phyloP scores from a whole-genome alignment of 2,329 filamentous ascomycete species.

The Sclerotinia minor region DNA sequence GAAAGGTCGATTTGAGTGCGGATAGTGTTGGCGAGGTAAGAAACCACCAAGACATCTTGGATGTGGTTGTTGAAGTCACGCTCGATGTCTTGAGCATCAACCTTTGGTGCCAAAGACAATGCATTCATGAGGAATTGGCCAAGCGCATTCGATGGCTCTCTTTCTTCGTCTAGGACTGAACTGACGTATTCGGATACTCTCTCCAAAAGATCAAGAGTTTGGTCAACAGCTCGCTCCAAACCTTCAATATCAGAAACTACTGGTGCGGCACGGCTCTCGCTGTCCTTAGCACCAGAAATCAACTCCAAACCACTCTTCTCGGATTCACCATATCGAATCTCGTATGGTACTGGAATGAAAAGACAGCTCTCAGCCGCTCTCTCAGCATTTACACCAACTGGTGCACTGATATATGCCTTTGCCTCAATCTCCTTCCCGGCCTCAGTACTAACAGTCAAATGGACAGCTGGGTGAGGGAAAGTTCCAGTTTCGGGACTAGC shows the following conservation, averaged over 20 bases:
- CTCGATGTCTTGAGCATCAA: conserved; percentile 86
- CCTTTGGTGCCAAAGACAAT: conserved; percentile 90
- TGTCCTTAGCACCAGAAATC: conserved; percentile 78
- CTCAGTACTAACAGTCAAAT: conserved; percentile 90
- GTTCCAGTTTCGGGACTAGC: conserved; percentile 94
- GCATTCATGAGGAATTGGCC: conserved; percentile 96
- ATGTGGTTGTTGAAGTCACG: conserved; percentile 99
- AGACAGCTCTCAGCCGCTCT: conserved; percentile 93
- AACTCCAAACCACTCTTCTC: conserved; percentile 78
- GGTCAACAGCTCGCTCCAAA: conserved; percentile 80
- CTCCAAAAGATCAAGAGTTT: conserved; percentile 86
- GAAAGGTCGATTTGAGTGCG: conserved; percentile 98
- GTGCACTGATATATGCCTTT: conserved; percentile 90
- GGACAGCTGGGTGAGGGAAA: conserved; percentile 94
- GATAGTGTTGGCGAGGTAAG: conserved; percentile 97
- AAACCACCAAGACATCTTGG: conserved; percentile 97
- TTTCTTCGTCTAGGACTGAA: conserved; percentile 90
- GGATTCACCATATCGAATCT: conserved; percentile 83
- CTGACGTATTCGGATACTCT: conserved; percentile 89
- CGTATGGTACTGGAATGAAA: conserved; percentile 96
- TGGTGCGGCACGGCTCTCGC: conserved; percentile 69
- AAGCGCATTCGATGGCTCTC: conserved; percentile 82
- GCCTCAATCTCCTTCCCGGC: conserved; percentile 87
- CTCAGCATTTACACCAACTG: conserved; percentile 92
- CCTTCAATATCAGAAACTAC: conserved; percentile 87